Evolutionary conservation across 2,329 filamentous ascomycete species (phyloP).

Genomic region (Alternaria panax): DNA sequence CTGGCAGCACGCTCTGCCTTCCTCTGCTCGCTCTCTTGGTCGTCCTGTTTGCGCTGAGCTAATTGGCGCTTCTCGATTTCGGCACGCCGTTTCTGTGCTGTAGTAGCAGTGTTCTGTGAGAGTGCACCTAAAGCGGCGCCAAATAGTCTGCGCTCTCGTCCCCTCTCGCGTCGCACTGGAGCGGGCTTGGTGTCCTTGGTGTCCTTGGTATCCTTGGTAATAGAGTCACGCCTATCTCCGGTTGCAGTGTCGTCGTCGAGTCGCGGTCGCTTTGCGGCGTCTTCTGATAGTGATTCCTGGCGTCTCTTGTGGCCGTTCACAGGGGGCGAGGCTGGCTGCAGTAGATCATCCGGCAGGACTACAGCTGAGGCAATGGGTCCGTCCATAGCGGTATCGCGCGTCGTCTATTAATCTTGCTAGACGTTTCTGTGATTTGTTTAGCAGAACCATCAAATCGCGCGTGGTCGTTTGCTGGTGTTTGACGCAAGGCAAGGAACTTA

Average conservation of each 20-base stretch:
- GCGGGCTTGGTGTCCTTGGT: conserved; percentile 48
- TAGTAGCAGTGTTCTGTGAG: conserved; percentile 70
- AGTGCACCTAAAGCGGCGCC: conserved; percentile 81
- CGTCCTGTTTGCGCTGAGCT: conserved; percentile 76
- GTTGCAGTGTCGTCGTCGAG: conserved; percentile 49
- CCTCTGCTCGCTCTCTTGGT: conserved; percentile 72
- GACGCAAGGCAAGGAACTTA: conserved; percentile 5
- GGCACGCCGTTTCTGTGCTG: conserved; percentile 71
- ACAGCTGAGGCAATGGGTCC: conserved; percentile 63
- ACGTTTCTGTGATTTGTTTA: background rate
- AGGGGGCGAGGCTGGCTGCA: conserved; percentile 40
- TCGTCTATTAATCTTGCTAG: background rate
- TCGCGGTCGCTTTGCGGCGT: conserved; percentile 62
- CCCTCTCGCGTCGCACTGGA: conserved; percentile 67
- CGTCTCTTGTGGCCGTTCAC: conserved; percentile 56
- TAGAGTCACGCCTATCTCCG: conserved; percentile 27
- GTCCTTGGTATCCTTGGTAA: conserved; percentile 22
- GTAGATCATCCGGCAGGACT: conserved; percentile 56
- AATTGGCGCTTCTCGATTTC: conserved; percentile 86
- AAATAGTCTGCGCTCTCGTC: conserved; percentile 84
- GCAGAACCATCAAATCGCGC: conserved; percentile 1
- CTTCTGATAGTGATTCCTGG: conserved; percentile 61
- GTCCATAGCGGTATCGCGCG: conserved; percentile 30
- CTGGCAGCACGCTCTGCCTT: conserved; percentile 71
- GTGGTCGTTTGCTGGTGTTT: background rate